phyloP scores from a whole-genome alignment of 345 rosid genomes.

The Aegle marmelos region DNA sequence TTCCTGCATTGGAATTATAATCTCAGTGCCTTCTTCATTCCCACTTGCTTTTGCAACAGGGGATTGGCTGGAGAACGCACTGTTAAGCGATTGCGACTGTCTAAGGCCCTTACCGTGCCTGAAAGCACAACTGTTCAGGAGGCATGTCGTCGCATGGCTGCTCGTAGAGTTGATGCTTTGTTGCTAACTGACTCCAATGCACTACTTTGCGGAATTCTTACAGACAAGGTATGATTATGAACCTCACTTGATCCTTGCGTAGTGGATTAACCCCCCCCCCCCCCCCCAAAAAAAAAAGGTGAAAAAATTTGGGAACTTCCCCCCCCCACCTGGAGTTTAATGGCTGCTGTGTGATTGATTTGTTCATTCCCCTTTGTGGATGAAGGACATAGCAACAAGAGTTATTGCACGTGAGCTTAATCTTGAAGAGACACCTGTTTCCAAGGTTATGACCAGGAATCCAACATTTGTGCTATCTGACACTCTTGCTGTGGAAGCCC shows the following conservation, averaged over 20 bases:
- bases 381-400: constrained; percentile 86
- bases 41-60: constrained; percentile 38
- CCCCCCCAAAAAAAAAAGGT: no score
- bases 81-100: constrained; percentile 79
- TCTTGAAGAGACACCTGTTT: constrained; percentile 84
- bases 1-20: neutral
- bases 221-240: constrained; percentile 66
- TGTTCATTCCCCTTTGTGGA: neutral
- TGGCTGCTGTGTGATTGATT: neutral
- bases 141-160: constrained; percentile 94
- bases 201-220: constrained; percentile 96
- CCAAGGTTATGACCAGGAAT: constrained; percentile 95
- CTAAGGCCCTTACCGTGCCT: constrained; percentile 90
- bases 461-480: constrained; percentile 94
- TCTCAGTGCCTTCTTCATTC: neutral
- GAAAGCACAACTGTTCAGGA: constrained; percentile 74
- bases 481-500: constrained; percentile 97
- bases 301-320: neutral
- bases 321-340: neutral
- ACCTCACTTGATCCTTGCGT: neutral
- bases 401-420: constrained; percentile 79
- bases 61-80: constrained; percentile 89
- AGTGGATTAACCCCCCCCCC: neutral
- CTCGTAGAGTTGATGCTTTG: constrained; percentile 92
- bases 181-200: constrained; percentile 90